These are phyloP conservation scores for Penicillium bovifimosum DNA, from an alignment of 495 filamentous ascomycete genomes.

Conservation along the genomic window DNA sequence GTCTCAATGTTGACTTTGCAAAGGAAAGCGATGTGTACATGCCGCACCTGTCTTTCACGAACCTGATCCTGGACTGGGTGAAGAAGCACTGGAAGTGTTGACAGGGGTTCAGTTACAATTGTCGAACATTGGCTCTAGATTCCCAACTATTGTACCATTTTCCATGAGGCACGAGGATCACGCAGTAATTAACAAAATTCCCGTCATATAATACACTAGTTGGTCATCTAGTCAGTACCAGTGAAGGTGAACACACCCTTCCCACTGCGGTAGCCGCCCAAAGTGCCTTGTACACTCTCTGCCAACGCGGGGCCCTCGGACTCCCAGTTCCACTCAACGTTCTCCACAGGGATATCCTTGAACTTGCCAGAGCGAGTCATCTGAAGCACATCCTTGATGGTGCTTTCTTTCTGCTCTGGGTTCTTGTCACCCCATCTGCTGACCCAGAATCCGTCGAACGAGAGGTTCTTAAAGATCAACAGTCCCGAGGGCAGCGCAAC, in stretches of 20 bases:
- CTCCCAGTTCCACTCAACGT: constrained; percentile 75
- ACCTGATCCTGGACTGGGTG: constrained; percentile 72
- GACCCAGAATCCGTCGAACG: constrained; percentile 91
- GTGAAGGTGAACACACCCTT: constrained; percentile 88
- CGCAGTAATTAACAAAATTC: background rate
- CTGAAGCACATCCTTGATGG: constrained; percentile 73
- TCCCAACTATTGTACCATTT: background rate
- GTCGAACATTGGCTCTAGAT: background rate
- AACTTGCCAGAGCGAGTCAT: constrained; percentile 71
- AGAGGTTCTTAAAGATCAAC: constrained; percentile 85
- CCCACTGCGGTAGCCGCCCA: constrained; percentile 71
- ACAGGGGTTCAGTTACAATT: constrained; percentile 1
- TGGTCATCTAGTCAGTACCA: constrained; percentile 31
- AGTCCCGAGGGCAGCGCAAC: constrained; percentile 69
- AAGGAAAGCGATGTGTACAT: constrained; percentile 58
- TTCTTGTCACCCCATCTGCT: constrained; percentile 79
- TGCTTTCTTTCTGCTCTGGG: constrained; percentile 66
- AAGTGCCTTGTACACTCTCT: constrained; percentile 66
- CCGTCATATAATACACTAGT: background rate
- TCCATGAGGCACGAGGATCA: background rate
- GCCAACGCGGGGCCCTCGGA: constrained; percentile 59
- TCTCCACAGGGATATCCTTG: constrained; percentile 70
- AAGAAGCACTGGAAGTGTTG: constrained; percentile 64
- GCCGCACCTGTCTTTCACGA: constrained; percentile 62
- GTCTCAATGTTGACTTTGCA: constrained; percentile 51